Base-by-base conservation (phyloP, 2,329 filamentous ascomycete genomes). In the Phialophora expanda region DNA sequence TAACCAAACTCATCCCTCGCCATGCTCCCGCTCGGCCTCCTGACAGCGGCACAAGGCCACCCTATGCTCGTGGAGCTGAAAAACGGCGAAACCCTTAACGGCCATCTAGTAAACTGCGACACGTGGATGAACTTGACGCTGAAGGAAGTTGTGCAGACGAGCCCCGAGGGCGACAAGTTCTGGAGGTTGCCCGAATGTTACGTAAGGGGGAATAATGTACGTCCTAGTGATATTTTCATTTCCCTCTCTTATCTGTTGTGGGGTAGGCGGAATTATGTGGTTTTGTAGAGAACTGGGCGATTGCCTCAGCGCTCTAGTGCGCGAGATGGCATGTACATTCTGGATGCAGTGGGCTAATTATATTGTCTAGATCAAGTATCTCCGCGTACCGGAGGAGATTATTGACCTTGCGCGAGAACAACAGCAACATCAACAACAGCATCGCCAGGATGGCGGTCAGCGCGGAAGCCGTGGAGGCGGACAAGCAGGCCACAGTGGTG, bases 91-190 rank as follows among this genome's bases (percentile, higher is more conserved):
- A 98, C 95, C 0, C 86, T 99, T 67, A 99, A 98, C 81, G 95
- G 95, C 69, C 93, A 97, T 76, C 84, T 99, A 66, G 90, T 97
- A 78, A 92, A 90, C 79, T 99, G 94, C 87, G 95, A 99, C 79
- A 99, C 94, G 56, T 99, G 95, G 93, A 99, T 99, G 95, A 99
- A 99, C 82, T 83, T 99, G 73, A 98, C 94, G 1, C 82, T 99
- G 72, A 96, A 95, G 79, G 95, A 98, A 79, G 96, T 99, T 24
- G 92, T 98, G 41, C 94, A 98, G 80, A 98, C 95, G 20, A 97
- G 90, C 76, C 89, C 94, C 26, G 94, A 98, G 75, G 95, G 93
- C 69, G 93, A 98, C 79, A 93, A 91, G 76, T 99, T 99, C 79
- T 90, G 92, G 78, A 86, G 92, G 75, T 82, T 99, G 79, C 89